These are phyloP conservation scores for Candida sithepensis DNA, from an alignment of 805 yeast genomes.

Conservation along the genomic window DNA sequence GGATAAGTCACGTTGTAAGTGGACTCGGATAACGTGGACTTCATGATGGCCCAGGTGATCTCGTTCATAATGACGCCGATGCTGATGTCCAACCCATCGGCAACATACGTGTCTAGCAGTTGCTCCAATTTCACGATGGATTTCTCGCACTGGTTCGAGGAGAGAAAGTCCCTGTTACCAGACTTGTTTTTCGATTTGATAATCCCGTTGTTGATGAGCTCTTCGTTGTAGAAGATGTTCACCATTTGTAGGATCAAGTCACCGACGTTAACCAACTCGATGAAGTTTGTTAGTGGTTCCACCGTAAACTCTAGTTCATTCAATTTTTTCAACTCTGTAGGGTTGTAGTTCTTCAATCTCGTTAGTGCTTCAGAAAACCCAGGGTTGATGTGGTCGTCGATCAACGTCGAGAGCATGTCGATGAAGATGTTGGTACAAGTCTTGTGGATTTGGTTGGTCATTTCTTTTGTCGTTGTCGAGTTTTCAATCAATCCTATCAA, in stretches of 20 bases:
- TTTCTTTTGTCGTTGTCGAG: conserved; percentile 26
- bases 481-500: conserved; percentile 42
- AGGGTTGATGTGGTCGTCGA: conserved; percentile 69
- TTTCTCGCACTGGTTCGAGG: conserved; percentile 76
- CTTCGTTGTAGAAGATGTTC: conserved; percentile 86
- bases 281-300: conserved; percentile 84
- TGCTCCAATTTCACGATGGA: conserved; percentile 57
- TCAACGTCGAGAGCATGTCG: conserved; percentile 57
- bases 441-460: conserved; percentile 31
- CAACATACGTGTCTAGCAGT: conserved; percentile 81
- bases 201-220: conserved; percentile 53
- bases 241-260: conserved; percentile 91
- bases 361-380: conserved; percentile 82
- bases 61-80: conserved; percentile 85
- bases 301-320: conserved; percentile 36
- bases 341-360: conserved; percentile 68
- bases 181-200: conserved; percentile 41
- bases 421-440: conserved; percentile 62
- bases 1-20: conserved; percentile 45
- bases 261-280: conserved; percentile 89
- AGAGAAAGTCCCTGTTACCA: conserved; percentile 68
- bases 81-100: conserved; percentile 89
- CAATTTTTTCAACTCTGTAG: conserved; percentile 33
- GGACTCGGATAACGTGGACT: conserved; percentile 27
- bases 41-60: conserved; percentile 34